Evolutionary conservation across 345 rosid genomes (phyloP).

Genomic region (Bretschneidera sinensis): DNA sequence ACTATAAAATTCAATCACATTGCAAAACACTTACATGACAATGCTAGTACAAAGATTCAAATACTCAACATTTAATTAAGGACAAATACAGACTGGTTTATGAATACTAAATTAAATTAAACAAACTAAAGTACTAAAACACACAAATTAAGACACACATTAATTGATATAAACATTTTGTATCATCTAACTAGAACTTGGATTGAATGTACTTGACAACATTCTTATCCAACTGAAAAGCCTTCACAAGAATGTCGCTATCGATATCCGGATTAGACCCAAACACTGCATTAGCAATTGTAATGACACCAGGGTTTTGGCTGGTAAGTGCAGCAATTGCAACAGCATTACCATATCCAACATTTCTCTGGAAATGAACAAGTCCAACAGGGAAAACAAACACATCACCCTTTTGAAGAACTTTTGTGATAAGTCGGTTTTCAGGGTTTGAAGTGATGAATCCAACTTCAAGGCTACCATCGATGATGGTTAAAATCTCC

Average conservation of each 20-base stretch:
- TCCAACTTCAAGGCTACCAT: conserved; percentile 19
- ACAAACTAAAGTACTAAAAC: no score
- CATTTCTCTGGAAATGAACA: conserved; percentile 5
- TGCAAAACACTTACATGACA: no score
- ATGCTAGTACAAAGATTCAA: no score
- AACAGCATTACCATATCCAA: not conserved
- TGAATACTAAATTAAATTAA: no score
- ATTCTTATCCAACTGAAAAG: conserved; percentile 19
- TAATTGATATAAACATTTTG: no score
- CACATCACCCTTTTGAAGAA: conserved; percentile 6
- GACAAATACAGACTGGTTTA: no score
- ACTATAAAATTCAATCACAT: no score
- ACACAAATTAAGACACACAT: no score
- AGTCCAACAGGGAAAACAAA: conserved; percentile 12
- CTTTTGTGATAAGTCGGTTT: not conserved
- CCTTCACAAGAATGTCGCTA: conserved; percentile 18
- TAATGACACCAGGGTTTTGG: conserved; percentile 11
- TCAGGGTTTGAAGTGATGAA: conserved; percentile 19
- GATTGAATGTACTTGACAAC: conserved; percentile 7
- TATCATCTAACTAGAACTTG: no score
- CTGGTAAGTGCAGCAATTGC: conserved; percentile 5
- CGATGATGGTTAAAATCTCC: conserved; percentile 12
- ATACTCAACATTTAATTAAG: no score
- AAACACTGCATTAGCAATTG: conserved; percentile 15
- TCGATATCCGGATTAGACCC: conserved; percentile 17